Base-by-base conservation (phyloP, 1,139 yeast species). In the Yamadazyma spencermartinsiae region DNA sequence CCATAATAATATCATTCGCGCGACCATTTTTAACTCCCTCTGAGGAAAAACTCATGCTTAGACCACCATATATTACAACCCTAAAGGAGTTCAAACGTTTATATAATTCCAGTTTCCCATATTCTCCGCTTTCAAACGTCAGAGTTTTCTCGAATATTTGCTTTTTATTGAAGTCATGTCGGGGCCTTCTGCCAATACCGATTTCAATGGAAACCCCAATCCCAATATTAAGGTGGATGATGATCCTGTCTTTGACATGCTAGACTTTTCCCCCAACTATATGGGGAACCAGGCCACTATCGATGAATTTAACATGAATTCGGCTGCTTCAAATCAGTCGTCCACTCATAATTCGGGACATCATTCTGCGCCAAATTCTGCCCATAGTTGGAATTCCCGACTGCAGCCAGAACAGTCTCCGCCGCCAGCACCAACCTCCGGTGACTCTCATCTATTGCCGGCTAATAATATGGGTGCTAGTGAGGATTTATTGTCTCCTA, bases 231-330 rank as follows among this genome's bases (percentile, higher is more conserved):
- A 40, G 27, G 40, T 33, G 14, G 46, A 46, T 26, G 63, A 55
- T n/a, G 63, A 60, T 18, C 59, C 56, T 28, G 39, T 60, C 15
- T 58, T 49, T 46, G 63, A 61, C 34, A 50, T 56, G 10, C 45
- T 62, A 32, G 49, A 55, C 33, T 39, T 49, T 19, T 50, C 56
- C 10, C 59, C 60, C 2, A 43, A 36, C 13, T 35, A 46, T 20
- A 32, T 27, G n/a, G 28, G 40, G 33, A 42, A 42, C 27, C 29
- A 12, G 20, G 32, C 23, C 19, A 19, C 12, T 12, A 30, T 19
- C 13, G 33, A 19, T 14, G 25, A 30, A 3, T 18, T 11, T 19
- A 30, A 18, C 19, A 18, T 30, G 24, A 17, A 12, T 13, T 26
- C 29, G 7, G 5, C 14, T 6, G 12, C 29, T 26, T 27, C 35